Evolutionary conservation across 257 asterid species (phyloP), one percentile per base, ranked within the genome.

Genomic region (Solanum habrochaites): DNA sequence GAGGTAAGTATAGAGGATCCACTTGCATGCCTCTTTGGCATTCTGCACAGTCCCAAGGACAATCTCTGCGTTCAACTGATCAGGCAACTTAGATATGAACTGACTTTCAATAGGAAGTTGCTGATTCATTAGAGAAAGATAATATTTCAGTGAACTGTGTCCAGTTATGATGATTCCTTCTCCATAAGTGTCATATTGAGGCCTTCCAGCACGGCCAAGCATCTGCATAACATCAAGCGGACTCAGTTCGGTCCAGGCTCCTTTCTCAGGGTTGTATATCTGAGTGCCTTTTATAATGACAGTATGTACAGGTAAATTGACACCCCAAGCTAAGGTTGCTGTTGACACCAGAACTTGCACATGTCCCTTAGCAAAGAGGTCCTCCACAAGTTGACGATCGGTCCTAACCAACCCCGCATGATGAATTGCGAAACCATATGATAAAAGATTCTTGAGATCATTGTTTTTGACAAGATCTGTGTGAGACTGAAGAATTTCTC

Each of bases 121-220:
- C 89, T 91, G 90, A 87, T 91, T 91, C 93, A 91, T 91, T 62
- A 91, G 71, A 40, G 91, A 89, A 27, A 91, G 80, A 88, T 89
- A 91, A 82, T 88, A 91, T 37, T 89, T 91, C 60, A 91, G 80
- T 62, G 89, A 91, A 43, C 87, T 85, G 45, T 91, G 93, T 10
- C 90, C 89, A 25, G 91, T 91, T 20, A 91, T 86, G 32, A 91
- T 86, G 20, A 89, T 91, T 72, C 93, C 93, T 83, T 89, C 93
- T 31, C 91, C 93, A 31, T 80, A 84, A 10, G 49, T 89, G 87
- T 91, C 93, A 74, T 78, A 91, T 60, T 91, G 93, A 56, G 93
- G 91, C 90, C 91, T 91, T 81, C 93, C 93, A 37, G 93, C 93
- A 80, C 90, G 90, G 32, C 93, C 93, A 60, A 91, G 90, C 93